Evolutionary conservation across 192 early-diverging fungal species (phyloP), one percentile per base, ranked within the genome.

Genomic region (Entophlyctis helioformis): DNA sequence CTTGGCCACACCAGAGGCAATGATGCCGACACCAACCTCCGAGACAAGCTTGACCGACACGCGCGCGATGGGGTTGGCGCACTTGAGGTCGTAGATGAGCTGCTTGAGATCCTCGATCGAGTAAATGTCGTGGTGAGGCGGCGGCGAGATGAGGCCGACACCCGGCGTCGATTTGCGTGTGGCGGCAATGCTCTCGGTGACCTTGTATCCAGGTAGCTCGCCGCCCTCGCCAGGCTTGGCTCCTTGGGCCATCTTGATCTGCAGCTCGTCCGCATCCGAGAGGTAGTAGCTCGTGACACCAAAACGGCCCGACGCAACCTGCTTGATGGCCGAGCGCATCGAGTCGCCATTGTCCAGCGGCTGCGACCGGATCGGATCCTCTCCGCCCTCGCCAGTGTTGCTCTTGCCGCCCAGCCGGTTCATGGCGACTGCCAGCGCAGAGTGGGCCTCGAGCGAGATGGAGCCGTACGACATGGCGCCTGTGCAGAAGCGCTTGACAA

Each of bases 191-290:
- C 61, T 58, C 24, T 58, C 63, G 34, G 50, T 42, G 27, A 76
- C 73, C 53, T 76, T 76, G 64, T 78, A 61, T 15, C 75, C 75
- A 51, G 76, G 80, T 36, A 83, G 58, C 68, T 89, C 82, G 67
- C 92, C 95, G 51, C 95, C 91, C 70, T 98, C 91, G 39, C 95
- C 95, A 15, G 95, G 89, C 69, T 96, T 98, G 37, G 95, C 95
- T 45, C 95, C 95, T 64, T 98, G 95, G 5, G 95, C 95, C 83
- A 98, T 87, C 76, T 98, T 98, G 78, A 98, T 98, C 59, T 98
- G 95, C 19, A 98, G 75, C 69, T 98, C 91, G 49, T 98, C 88
- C 2, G 91, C 78, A 58, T 98, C 89, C 1, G 89, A 76, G 28
- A 96, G 76, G 56, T 98, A 98, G 59, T 78, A 87, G 46, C 80